Evolutionary conservation across 1,139 yeast species (phyloP).

Genomic region (Pichia sp.): DNA sequence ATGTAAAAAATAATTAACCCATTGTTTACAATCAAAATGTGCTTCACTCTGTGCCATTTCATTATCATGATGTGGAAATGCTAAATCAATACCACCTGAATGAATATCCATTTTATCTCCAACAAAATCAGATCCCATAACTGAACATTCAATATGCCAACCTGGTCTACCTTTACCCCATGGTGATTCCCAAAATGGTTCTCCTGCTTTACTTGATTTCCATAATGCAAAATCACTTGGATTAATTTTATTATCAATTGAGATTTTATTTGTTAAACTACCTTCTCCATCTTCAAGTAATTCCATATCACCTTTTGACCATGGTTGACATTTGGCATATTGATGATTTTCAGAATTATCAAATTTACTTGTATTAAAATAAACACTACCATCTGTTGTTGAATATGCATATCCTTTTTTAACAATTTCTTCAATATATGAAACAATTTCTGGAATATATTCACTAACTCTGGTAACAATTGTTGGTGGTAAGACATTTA

Average conservation of each 20-base stretch:
- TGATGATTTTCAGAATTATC: slow-evolving; percentile 67
- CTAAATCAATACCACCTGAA: slow-evolving; percentile 94
- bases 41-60: slow-evolving; percentile 98
- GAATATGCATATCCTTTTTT: slow-evolving; percentile 78
- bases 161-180: slow-evolving; percentile 99
- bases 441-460: slow-evolving; percentile 86
- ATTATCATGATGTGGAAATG: slow-evolving; percentile 99
- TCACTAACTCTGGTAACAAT: slow-evolving; percentile 95
- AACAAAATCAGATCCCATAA: slow-evolving; percentile 89
- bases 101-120: slow-evolving; percentile 89
- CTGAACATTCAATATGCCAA: slow-evolving; percentile 99
- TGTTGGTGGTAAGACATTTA: slow-evolving; percentile 80
- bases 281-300: slow-evolving; percentile 96
- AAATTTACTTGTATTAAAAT: slow-evolving; percentile 81
- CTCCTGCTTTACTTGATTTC: slow-evolving; percentile 97
- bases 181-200: slow-evolving; percentile 91
- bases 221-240: slow-evolving; percentile 91
- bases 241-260: slow-evolving; percentile 49
- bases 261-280: slow-evolving; percentile 56
- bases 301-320: slow-evolving; percentile 88
- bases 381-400: slow-evolving; percentile 85
- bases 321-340: slow-evolving; percentile 95
- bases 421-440: slow-evolving; percentile 69
- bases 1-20: slow-evolving; percentile 96
- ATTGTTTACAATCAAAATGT: slow-evolving; percentile 77